Conservation (phyloP, 2,329 filamentous ascomycete species). For the Thermochaetoides dissita region DNA sequence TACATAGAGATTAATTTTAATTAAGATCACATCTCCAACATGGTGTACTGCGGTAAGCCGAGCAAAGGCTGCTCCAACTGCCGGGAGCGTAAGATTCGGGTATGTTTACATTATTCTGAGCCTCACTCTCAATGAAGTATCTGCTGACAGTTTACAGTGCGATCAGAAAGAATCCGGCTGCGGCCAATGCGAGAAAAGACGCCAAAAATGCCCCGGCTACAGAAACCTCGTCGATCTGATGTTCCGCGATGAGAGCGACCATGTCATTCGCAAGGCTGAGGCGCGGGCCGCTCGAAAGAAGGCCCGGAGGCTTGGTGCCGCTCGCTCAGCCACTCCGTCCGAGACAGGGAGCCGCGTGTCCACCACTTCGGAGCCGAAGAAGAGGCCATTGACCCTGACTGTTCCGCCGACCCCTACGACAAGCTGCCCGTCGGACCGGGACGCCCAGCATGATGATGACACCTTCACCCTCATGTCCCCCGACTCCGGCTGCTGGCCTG, state of each 20-base stretch:
- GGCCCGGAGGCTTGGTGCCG: no score
- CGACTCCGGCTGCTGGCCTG: slow-evolving; percentile 21
- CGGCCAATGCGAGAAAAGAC: slow-evolving; percentile 40
- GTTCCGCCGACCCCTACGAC: slow-evolving; percentile 10
- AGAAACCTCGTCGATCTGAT: slow-evolving; percentile 41
- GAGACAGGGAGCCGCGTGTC: slow-evolving; percentile 12
- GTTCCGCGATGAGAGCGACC: slow-evolving; percentile 42
- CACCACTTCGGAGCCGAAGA: slow-evolving; percentile 13
- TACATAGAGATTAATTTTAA: no score
- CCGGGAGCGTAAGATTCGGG: slow-evolving; percentile 40
- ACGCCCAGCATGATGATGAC: slow-evolving; percentile 16
- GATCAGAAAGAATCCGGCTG: slow-evolving; percentile 38
- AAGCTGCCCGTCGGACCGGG: slow-evolving; percentile 7
- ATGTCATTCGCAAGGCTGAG: slow-evolving; percentile 39
- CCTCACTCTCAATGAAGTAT: neutral
- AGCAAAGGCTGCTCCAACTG: slow-evolving; percentile 43
- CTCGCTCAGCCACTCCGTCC: slow-evolving; percentile 12
- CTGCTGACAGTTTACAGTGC: slow-evolving; percentile 26
- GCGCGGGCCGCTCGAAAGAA: slow-evolving; percentile 22
- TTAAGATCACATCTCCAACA: no score
- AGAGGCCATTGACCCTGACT: slow-evolving; percentile 11
- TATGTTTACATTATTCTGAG: no score
- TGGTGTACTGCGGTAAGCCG: slow-evolving; percentile 46
- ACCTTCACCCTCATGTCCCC: slow-evolving; percentile 19
- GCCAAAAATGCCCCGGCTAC: slow-evolving; percentile 40